Conservation (phyloP, 371 early-diverging fungal genomes). For the Furculomyces boomerangus region DNA sequence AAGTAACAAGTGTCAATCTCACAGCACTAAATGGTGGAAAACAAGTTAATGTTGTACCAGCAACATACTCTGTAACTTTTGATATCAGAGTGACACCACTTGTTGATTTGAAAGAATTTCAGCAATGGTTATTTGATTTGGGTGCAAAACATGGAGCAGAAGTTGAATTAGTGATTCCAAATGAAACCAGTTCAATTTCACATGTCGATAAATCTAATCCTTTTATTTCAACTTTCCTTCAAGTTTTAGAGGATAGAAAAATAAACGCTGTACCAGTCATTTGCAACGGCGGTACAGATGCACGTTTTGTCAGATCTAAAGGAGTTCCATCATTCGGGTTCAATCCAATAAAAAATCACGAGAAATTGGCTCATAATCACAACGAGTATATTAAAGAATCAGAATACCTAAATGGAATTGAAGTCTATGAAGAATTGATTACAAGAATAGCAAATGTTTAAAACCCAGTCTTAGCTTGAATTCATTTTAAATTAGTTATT, state of each 20-base stretch:
- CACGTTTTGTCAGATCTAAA: constrained; percentile 41
- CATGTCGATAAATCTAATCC: constrained; percentile 29
- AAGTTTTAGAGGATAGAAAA: constrained; percentile 29
- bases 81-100: constrained; percentile 52
- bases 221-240: constrained; percentile 34
- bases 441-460: constrained; percentile 15
- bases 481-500: too few species aligned
- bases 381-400: constrained; percentile 55
- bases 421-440: constrained; percentile 37
- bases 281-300: constrained; percentile 48
- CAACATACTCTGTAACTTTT: constrained; percentile 33
- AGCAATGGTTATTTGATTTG: constrained; percentile 28
- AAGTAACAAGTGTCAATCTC: constrained; percentile 55
- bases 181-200: constrained; percentile 27
- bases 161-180: constrained; percentile 35
- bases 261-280: not conserved
- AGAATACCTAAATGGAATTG: constrained; percentile 40
- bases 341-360: constrained; percentile 45
- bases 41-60: constrained; percentile 50
- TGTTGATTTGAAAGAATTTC: constrained; percentile 32
- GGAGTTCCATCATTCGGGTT: constrained; percentile 58
- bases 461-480: not conserved
- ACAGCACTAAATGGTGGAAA: constrained; percentile 36
- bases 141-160: constrained; percentile 26
- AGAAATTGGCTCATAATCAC: constrained; percentile 57